These are phyloP conservation scores for Trametes gibbosa DNA, from an alignment of 768 basidiomycete species.

Conservation along the genomic window DNA sequence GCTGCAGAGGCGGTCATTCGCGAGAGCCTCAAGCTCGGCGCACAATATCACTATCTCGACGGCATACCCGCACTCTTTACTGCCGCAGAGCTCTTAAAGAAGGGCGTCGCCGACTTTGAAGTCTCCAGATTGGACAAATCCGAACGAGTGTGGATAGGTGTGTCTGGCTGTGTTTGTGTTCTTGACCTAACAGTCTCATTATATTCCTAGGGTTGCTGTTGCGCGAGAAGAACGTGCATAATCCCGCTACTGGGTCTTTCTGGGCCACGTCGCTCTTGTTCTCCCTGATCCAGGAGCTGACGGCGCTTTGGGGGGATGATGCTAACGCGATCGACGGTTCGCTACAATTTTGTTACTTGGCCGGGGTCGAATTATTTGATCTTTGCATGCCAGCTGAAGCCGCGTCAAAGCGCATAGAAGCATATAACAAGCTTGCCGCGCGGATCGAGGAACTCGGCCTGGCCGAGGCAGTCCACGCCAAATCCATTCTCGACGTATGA, in stretches of 20 bases:
- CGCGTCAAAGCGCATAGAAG: constrained; percentile 47
- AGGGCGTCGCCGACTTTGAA: constrained; percentile 20
- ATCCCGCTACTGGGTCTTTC: constrained; percentile 53
- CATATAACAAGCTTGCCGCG: constrained; percentile 64
- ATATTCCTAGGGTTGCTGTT: constrained; percentile 56
- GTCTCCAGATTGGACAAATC: constrained; percentile 27
- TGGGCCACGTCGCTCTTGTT: constrained; percentile 77
- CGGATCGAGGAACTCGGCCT: constrained; percentile 64
- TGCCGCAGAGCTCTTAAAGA: constrained; percentile 45
- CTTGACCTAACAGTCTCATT: background rate
- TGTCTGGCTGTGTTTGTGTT: constrained; percentile 14
- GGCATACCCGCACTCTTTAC: constrained; percentile 68
- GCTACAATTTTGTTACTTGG: constrained; percentile 21
- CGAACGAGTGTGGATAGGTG: constrained; percentile 61
- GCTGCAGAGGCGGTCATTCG: constrained; percentile 71
- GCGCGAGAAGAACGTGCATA: constrained; percentile 65
- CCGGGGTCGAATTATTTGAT: background rate
- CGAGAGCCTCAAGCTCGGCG: constrained; percentile 82
- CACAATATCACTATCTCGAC: constrained; percentile 72
- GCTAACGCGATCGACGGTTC: constrained; percentile 45
- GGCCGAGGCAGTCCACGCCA: constrained; percentile 58
- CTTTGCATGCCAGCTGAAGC: constrained; percentile 35
- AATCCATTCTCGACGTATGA: constrained; percentile 77
- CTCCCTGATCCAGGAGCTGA: constrained; percentile 70
- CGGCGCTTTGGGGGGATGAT: constrained; percentile 45